Evolutionary conservation across 1,284 basidiomycete species (phyloP), one percentile per base, ranked within the genome.

Genomic region (Volvariella volvacea): DNA sequence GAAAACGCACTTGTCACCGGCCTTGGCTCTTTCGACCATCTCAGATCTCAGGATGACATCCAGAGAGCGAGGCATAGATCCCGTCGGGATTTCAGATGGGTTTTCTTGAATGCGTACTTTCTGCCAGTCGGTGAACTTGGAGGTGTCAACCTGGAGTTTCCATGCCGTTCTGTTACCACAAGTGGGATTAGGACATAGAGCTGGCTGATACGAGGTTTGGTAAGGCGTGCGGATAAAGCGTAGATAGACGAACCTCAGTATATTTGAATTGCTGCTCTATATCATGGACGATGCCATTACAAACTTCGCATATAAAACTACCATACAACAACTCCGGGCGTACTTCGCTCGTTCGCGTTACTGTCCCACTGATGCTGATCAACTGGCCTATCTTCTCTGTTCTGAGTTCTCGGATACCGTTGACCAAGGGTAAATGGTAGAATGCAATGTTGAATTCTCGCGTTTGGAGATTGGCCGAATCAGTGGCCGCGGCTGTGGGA

Each of bases 261-360:
- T 98, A 99, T 64, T 97, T 98, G 78, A 99, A 99, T 62, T 99
- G 96, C 61, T 99, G 96, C 62, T 99, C 96, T 43, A 99, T 86
- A 55, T 98, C 94, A 48, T 88, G 80, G n/a, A 97, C 85, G 6
- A 86, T 71, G 31, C 87, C 88, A 43, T 80, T 78, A 63, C 96
- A 99, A 36, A 86, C 76, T 59, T 90, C 85, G 59, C 96, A 99
- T 39, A 87, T 82, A 62, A 98, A 99, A 44, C 90, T 94, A 15
- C 94, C 96, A 55, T 79, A 93, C 14, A 98, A 73, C 37, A 99
- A 68, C 65, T 99, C 96, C 2, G 96, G 96, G 19, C 96, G 76
- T 39, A 99, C 96, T 68, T 99, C 96, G 52, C 90, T 94, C 1
- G 96, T 99, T 41, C 96, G 77, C 1, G 96, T 99, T 21, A 99